Evolutionary conservation across 2,329 filamentous ascomycete species (phyloP).

Genomic region (Beauveria sp.): DNA sequence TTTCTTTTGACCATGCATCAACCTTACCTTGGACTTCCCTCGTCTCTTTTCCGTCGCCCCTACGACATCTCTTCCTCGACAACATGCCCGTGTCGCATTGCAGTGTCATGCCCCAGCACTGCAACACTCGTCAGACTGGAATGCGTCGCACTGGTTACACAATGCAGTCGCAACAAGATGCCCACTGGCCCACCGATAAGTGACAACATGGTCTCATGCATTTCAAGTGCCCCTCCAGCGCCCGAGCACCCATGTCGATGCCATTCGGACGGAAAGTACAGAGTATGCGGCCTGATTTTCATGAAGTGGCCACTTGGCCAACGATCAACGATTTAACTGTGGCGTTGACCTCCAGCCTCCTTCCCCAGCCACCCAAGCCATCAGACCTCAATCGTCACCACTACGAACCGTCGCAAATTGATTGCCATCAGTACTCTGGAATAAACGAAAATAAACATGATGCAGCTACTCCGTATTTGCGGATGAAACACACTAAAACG

Average conservation of each 20-base stretch:
- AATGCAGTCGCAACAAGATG: not conserved
- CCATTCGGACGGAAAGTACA: not conserved
- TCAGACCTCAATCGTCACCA: not conserved
- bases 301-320: not conserved
- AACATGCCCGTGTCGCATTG: constrained; percentile 2
- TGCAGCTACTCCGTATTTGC: not conserved
- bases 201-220: not conserved
- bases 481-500: not conserved
- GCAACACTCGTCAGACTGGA: constrained; percentile 7
- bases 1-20: not conserved
- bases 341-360: not conserved
- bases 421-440: not conserved
- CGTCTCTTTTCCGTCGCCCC: not conserved
- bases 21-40: not conserved
- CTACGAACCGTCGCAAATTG: not conserved
- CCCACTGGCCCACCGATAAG: not conserved
- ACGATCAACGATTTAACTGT: not conserved
- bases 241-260: not conserved
- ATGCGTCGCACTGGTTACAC: constrained; percentile 10
- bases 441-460: not conserved
- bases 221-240: not conserved
- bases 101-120: constrained; percentile 3
- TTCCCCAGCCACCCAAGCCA: constrained; percentile 2
- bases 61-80: not conserved
- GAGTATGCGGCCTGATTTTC: not conserved